Evolutionary conservation across 2,329 filamentous ascomycete species (phyloP), one percentile per base, ranked within the genome.

Genomic region (Colletotrichum orbiculare): DNA sequence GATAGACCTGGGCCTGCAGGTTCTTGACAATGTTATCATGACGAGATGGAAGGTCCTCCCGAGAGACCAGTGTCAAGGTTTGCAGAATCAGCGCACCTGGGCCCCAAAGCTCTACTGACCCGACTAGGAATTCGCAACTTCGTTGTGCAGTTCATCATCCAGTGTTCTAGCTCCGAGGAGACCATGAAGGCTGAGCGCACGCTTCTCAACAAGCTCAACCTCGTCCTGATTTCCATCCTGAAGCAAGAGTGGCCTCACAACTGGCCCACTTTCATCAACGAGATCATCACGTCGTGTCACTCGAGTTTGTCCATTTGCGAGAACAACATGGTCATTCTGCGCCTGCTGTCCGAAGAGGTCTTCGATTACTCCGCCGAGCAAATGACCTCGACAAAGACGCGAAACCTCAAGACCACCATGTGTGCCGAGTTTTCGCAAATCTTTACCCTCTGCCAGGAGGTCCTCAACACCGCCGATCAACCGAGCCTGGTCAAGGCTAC

Each of bases 161-260:
- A 97, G 77, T 92, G 90, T 77, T 98, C 96, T 50, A 90, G 88
- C 78, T 91, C 93, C 67, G 95, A 98, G 78, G 95, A 98, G 75
- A 91, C 90, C 69, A 85, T 97, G 71, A 91, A 90, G 77, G 83
- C 87, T 72, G 91, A 98, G 80, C 91, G 92, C 75, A 94, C 94
- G 39, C 88, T 99, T 66, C 85, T 99, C 75, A 98, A 98, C 87
- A 99, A 99, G 84, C 89, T 99, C 68, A 99, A 99, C 75, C 87
- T 99, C 73, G 95, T 98, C 64, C 91, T 99, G 69, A 93, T 99
- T 72, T 97, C 94, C 63, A 95, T 99, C 69, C 84, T 99, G 75
- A 99, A 99, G 85, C 96, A 99, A 81, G 96, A 99, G 81, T 99
- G 96, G 96, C 96, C 96, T 62, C 95, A 98, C 81, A 97, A 99